Evolutionary conservation across 306 rosid genomes (phyloP).

Genomic region (Herpetospermum pedunculosum): DNA sequence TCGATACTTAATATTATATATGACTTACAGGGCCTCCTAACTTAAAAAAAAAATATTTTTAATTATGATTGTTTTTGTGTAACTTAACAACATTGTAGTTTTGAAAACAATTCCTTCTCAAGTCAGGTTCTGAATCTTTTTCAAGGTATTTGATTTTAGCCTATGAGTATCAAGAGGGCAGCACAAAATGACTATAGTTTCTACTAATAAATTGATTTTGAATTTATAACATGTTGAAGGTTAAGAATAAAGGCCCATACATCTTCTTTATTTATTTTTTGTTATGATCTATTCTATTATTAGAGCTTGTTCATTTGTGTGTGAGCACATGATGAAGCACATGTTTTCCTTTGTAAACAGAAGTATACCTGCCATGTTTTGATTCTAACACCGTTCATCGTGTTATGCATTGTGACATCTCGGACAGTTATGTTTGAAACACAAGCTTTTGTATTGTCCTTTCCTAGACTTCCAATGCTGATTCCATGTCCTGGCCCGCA

Average conservation of each 20-base stretch:
- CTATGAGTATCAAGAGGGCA: not conserved
- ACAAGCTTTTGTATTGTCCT: constrained; percentile 79
- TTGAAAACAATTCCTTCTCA: not conserved
- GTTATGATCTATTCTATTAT: not conserved
- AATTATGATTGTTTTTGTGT: not conserved
- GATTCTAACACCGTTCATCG: constrained; percentile 95
- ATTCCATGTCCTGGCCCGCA: constrained; percentile 99
- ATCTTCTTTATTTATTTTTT: not conserved
- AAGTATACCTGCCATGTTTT: constrained; percentile 99
- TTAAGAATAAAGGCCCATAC: not conserved
- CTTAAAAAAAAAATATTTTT: not conserved
- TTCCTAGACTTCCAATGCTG: constrained; percentile 94
- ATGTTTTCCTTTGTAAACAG: not conserved
- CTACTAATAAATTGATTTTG: not conserved
- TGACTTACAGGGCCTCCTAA: not conserved
- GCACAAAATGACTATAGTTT: not conserved
- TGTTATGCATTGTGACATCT: constrained; percentile 70
- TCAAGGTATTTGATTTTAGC: not conserved
- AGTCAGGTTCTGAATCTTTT: not conserved
- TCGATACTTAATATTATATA: not conserved
- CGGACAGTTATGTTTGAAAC: constrained; percentile 90
- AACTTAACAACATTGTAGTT: not conserved
- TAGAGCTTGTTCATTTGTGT: not conserved
- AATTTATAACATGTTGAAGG: not conserved
- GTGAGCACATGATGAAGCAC: not conserved